phyloP scores from a whole-genome alignment of 257 asterid genomes.

The Solanum virginianum region DNA sequence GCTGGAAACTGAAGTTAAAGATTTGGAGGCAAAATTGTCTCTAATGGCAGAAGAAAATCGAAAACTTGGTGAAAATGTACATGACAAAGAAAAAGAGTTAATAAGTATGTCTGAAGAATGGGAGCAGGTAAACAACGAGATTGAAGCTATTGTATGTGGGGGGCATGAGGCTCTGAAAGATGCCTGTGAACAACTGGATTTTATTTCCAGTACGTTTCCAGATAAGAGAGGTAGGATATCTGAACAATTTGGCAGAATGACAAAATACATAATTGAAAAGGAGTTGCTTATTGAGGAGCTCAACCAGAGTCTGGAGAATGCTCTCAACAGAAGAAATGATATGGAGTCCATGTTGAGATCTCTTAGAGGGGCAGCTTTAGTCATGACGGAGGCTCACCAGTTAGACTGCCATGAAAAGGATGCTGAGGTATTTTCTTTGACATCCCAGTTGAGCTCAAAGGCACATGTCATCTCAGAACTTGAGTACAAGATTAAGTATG shows the following conservation, averaged over 20 bases:
- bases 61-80: conserved; percentile 33
- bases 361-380: conserved; percentile 85
- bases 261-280: conserved; percentile 47
- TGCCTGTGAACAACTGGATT: conserved; percentile 45
- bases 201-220: conserved; percentile 40
- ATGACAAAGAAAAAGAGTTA: conserved; percentile 45
- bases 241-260: conserved; percentile 57
- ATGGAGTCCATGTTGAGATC: conserved; percentile 92
- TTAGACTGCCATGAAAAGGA: conserved; percentile 69
- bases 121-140: conserved; percentile 42
- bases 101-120: conserved; percentile 35
- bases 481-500: conserved; percentile 31
- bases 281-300: conserved; percentile 61
- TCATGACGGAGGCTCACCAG: conserved; percentile 76
- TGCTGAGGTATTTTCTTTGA: conserved; percentile 34
- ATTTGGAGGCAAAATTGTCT: conserved; percentile 30
- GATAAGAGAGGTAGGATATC: conserved; percentile 40
- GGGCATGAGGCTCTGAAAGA: conserved; percentile 66
- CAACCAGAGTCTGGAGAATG: conserved; percentile 57
- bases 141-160: conserved; percentile 53
- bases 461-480: conserved; percentile 34
- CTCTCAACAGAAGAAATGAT: conserved; percentile 44
- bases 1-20: conserved; percentile 35
- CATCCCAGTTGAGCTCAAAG: conserved; percentile 37
- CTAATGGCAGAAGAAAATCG: conserved; percentile 36